These are phyloP conservation scores for Quercus tomentella DNA, from an alignment of 331 rosid species.

Conservation along the genomic window DNA sequence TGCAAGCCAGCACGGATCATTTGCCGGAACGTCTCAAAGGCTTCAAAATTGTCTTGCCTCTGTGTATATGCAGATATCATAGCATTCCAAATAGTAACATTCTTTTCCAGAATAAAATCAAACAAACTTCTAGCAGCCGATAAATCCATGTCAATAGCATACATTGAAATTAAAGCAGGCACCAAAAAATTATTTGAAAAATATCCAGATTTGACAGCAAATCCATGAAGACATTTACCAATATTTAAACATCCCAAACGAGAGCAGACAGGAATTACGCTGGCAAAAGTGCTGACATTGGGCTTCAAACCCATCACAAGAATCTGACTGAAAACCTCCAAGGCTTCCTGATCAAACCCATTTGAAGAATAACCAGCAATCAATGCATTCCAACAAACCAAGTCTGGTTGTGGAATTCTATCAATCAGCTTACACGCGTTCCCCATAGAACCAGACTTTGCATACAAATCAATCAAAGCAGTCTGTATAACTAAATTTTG, in stretches of 20 bases:
- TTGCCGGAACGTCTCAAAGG: constrained; percentile 20
- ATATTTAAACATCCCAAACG: constrained; percentile 19
- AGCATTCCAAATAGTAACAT: constrained; percentile 27
- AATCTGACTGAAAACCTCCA: constrained; percentile 16
- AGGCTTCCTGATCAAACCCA: constrained; percentile 27
- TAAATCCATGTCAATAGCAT: constrained; percentile 17
- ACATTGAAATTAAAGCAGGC: constrained; percentile 36
- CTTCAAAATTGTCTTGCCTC: constrained; percentile 11
- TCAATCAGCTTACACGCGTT: constrained; percentile 26
- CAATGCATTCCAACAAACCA: constrained; percentile 33
- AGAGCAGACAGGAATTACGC: constrained; percentile 28
- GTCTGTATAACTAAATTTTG: constrained; percentile 28
- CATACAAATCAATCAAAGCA: constrained; percentile 21
- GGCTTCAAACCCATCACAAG: constrained; percentile 25
- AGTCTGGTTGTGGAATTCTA: constrained; percentile 30
- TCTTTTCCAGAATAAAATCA: constrained; percentile 18
- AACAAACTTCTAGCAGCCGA: constrained; percentile 23
- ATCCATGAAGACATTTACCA: constrained; percentile 30
- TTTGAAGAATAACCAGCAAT: constrained; percentile 30
- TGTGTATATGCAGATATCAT: constrained; percentile 30
- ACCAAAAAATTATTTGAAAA: constrained; percentile 15
- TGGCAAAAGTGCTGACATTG: constrained; percentile 32
- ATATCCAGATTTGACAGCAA: constrained; percentile 27
- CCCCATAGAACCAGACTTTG: constrained; percentile 16
- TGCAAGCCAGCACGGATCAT: constrained; percentile 4